Evolutionary conservation across 1,284 basidiomycete genomes (phyloP), one percentile per base, ranked within the genome.

Genomic region (Puccinia polysora): DNA sequence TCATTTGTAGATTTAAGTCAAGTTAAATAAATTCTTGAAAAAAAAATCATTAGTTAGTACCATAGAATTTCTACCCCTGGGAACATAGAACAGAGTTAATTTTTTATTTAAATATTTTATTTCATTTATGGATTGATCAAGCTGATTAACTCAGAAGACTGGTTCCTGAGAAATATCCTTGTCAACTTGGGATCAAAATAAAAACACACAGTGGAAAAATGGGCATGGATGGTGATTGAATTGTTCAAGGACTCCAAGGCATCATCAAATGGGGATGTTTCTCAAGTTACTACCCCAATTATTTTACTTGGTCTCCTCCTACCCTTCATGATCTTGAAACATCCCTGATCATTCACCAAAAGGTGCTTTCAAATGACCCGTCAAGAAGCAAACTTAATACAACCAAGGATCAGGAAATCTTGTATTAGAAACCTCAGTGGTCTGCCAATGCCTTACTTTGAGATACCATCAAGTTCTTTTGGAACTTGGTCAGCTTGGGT

Each of bases 341-440:
- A 4, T 38, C 43, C n/a, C 73, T 75, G 65, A 77, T 81, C 43
- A 75, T 77, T 7, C 79, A 77, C 62, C 75, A 76, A 32, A 74
- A 76, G 2, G 75, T 76, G 25, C 75, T 78, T 18, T 76, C 79
- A 38, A 94, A 98, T 78, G 95, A 98, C 81, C 95, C 95, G 34
- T 91, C 94, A 82, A 88, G 90, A 81, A 85, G 95, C 77, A 85
- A 90, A 75, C 90, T 95, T 53, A 94, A 97, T 80, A 97, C 91
- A 45, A 88, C 89, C 34, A 84, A 92, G 62, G 95, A 95, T 68
- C 91, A 89, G 81, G 84, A 89, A 79, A 80, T 84, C n/a, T 84
- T 98, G 53, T 83, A 85, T 34, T 98, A 95, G 95, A 86, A 94
- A 78, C 92, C 94, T n/a, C 84, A 87, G 77, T 97, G 92, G 90